Evolutionary conservation across 2,329 filamentous ascomycete genomes (phyloP).

Genomic region (Macrophomina phaseolina): DNA sequence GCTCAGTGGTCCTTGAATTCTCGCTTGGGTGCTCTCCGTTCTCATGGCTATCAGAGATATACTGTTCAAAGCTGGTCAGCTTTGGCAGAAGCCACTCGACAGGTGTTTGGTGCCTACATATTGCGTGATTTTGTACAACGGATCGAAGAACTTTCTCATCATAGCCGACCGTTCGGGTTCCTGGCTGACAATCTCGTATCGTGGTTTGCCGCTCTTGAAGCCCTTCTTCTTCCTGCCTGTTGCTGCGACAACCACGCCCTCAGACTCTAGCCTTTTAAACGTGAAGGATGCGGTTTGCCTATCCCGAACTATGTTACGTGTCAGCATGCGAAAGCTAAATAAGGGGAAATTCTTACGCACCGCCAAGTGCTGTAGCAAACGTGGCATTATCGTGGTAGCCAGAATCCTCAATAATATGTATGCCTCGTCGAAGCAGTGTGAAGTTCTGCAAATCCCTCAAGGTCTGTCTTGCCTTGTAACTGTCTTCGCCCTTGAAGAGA

Average conservation of each 20-base stretch:
- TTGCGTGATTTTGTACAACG: constrained; percentile 17
- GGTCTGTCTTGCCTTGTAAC: constrained; percentile 28
- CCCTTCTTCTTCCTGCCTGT: constrained; percentile 26
- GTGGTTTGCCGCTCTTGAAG: constrained; percentile 27
- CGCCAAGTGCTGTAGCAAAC: constrained; percentile 3
- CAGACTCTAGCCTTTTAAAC: constrained; percentile 29
- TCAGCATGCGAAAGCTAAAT: not conserved
- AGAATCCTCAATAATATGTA: constrained; percentile 32
- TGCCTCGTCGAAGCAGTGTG: constrained; percentile 32
- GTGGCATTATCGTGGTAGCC: constrained; percentile 27
- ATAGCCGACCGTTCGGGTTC: constrained; percentile 23
- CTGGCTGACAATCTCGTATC: constrained; percentile 12
- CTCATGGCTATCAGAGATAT: not conserved
- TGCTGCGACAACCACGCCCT: constrained; percentile 27
- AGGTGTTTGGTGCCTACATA: not conserved
- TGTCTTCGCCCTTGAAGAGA: constrained; percentile 38
- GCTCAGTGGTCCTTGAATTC: too few relatives aligned
- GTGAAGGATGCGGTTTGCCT: constrained; percentile 30
- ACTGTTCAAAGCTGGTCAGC: not conserved
- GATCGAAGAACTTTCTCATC: constrained; percentile 34
- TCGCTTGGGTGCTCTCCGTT: not conserved
- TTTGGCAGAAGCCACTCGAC: not conserved
- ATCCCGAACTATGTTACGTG: constrained; percentile 30
- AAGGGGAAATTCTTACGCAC: not conserved
- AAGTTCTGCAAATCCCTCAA: constrained; percentile 30